Evolutionary conservation across 306 rosid genomes (phyloP).

Genomic region (Parietaria judaica): DNA sequence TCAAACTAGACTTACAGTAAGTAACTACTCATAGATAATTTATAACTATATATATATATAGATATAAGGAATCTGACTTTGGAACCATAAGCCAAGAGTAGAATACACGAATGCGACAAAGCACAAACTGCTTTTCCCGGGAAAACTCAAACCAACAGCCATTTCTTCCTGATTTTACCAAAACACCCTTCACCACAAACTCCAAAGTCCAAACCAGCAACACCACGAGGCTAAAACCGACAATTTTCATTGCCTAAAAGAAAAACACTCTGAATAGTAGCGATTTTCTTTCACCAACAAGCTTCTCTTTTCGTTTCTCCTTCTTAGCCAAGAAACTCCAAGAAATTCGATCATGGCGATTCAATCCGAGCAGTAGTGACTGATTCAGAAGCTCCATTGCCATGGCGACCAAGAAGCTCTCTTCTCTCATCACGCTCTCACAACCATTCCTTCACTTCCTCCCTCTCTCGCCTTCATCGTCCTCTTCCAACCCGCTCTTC

Average conservation of each 20-base stretch:
- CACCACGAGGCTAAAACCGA: constrained; percentile 3
- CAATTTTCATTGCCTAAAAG: not conserved
- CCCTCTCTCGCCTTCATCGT: constrained; percentile 12
- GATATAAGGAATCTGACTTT: too few relatives aligned
- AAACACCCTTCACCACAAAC: not conserved
- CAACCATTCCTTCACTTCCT: constrained; percentile 29
- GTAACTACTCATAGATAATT: too few relatives aligned
- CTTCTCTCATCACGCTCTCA: constrained; percentile 18
- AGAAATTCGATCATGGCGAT: too few relatives aligned
- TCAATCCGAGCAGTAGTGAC: too few relatives aligned
- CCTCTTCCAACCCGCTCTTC: constrained; percentile 4
- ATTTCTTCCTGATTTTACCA: constrained; percentile 1
- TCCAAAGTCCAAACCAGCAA: not conserved
- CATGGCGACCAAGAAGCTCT: constrained; percentile 25
- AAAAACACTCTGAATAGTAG: not conserved
- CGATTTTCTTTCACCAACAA: not conserved
- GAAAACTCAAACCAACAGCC: constrained; percentile 10
- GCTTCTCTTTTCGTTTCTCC: not conserved
- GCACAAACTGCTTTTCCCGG: constrained; percentile 11
- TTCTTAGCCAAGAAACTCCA: not conserved
- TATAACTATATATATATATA: too few relatives aligned
- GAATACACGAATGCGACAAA: too few relatives aligned
- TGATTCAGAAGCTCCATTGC: constrained; percentile 4
- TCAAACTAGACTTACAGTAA: too few relatives aligned
- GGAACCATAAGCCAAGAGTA: too few relatives aligned